phyloP scores from a whole-genome alignment of 768 basidiomycete species.

The Lactarius hatsudake region DNA sequence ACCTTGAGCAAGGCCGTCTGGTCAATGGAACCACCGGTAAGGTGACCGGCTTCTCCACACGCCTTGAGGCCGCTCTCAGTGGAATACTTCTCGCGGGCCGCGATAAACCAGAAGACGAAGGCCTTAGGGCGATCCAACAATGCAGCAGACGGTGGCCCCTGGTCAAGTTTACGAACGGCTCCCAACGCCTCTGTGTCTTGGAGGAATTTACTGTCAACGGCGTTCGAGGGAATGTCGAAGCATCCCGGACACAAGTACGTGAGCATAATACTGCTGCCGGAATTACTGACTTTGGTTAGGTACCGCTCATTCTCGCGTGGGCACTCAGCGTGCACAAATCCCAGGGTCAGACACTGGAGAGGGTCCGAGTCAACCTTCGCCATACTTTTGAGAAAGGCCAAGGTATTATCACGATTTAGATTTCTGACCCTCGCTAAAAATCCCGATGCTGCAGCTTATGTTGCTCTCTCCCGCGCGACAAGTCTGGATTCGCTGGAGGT shows the following conservation, averaged over 20 bases:
- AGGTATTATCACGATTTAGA: conserved; percentile 42
- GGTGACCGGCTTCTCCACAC: conserved; percentile 46
- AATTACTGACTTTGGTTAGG: conserved; percentile 31
- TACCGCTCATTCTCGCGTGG: conserved; percentile 73
- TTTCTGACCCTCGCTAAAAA: neutral
- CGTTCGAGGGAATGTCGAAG: conserved; percentile 56
- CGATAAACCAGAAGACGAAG: neutral
- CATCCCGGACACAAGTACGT: conserved; percentile 54
- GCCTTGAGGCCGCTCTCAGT: conserved; percentile 44
- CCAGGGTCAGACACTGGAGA: conserved; percentile 84
- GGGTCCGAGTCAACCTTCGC: conserved; percentile 76
- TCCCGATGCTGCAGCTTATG: conserved; percentile 49
- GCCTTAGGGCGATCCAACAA: neutral
- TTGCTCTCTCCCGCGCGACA: conserved; percentile 72
- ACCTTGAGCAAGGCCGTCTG: conserved; percentile 61
- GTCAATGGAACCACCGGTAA: conserved; percentile 71
- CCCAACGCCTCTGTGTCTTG: conserved; percentile 48
- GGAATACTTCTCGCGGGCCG: neutral
- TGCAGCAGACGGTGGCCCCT: conserved; percentile 50
- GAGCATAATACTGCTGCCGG: conserved; percentile 2
- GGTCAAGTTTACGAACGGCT: conserved; percentile 54
- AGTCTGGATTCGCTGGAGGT: conserved; percentile 62
- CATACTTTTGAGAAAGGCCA: conserved; percentile 80
- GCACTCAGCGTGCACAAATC: conserved; percentile 87
- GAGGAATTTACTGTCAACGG: conserved; percentile 62